Conservation (phyloP, 495 filamentous ascomycete species). For the Penicillium angulare region DNA sequence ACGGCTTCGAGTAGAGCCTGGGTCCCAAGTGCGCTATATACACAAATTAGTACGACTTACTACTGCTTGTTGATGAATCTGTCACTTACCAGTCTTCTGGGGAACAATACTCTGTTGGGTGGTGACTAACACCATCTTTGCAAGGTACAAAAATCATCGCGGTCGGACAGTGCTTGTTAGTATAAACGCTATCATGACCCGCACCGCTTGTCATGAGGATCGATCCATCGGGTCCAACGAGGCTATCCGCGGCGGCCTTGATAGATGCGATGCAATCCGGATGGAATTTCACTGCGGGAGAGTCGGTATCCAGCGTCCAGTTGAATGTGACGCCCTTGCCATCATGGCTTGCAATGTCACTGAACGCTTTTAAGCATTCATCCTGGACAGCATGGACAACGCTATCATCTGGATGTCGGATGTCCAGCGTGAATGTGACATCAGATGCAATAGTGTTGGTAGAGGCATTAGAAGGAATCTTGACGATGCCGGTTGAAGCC, state of each 20-base stretch:
- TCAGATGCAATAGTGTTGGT: constrained; percentile 70
- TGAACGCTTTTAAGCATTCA: constrained; percentile 44
- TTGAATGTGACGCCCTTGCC: constrained; percentile 43
- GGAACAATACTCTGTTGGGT: constrained; percentile 57
- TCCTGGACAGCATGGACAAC: constrained; percentile 54
- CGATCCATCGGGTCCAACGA: constrained; percentile 36
- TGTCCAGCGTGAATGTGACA: constrained; percentile 67
- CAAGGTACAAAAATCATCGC: constrained; percentile 66
- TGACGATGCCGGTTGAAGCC: constrained; percentile 67
- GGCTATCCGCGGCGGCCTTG: constrained; percentile 49
- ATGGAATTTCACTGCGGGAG: constrained; percentile 63
- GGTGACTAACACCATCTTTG: constrained; percentile 59
- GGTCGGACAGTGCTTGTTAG: constrained; percentile 53
- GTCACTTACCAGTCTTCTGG: constrained; percentile 51
- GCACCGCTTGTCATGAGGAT: constrained; percentile 52
- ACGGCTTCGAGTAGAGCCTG: constrained; percentile 37
- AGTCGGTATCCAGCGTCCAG: constrained; percentile 58
- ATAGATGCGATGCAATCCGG: constrained; percentile 60
- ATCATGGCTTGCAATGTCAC: constrained; percentile 47
- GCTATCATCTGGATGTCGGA: constrained; percentile 58
- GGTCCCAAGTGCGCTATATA: constrained; percentile 32
- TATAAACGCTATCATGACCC: constrained; percentile 62
- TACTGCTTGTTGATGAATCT: not conserved
- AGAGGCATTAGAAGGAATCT: constrained; percentile 52
- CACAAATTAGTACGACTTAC: not conserved